Evolutionary conservation across 306 rosid genomes (phyloP).

Genomic region (Vicia villosa): DNA sequence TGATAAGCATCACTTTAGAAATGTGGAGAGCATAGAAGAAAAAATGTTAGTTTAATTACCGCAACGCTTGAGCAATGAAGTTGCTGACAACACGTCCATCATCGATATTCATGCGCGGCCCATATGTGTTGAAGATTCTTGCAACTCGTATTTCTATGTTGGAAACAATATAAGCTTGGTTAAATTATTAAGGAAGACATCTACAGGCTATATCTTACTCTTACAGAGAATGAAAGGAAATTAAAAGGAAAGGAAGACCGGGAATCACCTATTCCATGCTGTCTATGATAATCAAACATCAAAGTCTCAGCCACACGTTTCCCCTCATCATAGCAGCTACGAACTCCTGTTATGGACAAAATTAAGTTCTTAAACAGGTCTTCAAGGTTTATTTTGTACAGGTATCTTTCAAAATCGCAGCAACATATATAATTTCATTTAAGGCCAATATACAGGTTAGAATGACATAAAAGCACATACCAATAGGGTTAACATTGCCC

Average conservation of each 20-base stretch:
- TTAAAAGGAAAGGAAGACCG: constrained; percentile 9
- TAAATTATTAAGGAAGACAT: not conserved
- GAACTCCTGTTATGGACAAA: constrained; percentile 65
- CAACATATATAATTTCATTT: constrained; percentile 14
- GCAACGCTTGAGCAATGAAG: constrained; percentile 95
- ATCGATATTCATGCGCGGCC: constrained; percentile 99
- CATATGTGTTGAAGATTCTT: constrained; percentile 94
- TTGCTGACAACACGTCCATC: constrained; percentile 99
- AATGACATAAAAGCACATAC: constrained; percentile 50
- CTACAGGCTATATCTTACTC: constrained; percentile 18
- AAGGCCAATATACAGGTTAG: constrained; percentile 25
- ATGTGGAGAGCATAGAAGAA: not conserved
- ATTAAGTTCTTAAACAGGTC: constrained; percentile 20
- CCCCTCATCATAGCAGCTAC: constrained; percentile 99
- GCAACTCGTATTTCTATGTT: constrained; percentile 82
- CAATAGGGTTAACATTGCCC: constrained; percentile 99
- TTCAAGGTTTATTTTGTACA: constrained; percentile 15
- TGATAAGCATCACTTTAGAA: not conserved
- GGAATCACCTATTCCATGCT: constrained; percentile 79
- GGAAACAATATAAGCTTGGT: constrained; percentile 21
- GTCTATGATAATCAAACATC: constrained; percentile 99
- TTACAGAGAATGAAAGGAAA: constrained; percentile 21
- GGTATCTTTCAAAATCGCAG: constrained; percentile 14
- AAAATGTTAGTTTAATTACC: constrained; percentile 49
- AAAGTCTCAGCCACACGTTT: constrained; percentile 98